Conservation (phyloP, 352 stramenopile genomes). For the Phytophthora hybrid region DNA sequence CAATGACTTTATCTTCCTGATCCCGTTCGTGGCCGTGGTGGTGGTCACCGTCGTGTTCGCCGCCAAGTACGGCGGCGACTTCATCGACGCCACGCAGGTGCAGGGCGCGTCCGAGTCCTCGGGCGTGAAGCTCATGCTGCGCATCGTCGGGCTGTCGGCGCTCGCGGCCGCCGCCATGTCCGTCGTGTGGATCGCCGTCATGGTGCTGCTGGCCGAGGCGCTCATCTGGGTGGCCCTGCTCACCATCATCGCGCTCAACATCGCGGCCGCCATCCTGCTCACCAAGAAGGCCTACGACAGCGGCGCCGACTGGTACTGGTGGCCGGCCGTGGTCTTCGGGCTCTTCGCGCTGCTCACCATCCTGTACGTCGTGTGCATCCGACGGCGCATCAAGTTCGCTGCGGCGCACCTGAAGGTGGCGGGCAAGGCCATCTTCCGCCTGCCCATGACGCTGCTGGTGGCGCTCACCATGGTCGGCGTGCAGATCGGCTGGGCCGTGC, state of each 20-base stretch:
- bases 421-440: constrained; percentile 83
- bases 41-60: constrained; percentile 58
- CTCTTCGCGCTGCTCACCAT: constrained; percentile 58
- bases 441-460: constrained; percentile 86
- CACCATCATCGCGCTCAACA: constrained; percentile 48
- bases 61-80: constrained; percentile 68
- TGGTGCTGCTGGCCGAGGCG: constrained; percentile 73
- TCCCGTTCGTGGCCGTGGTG: constrained; percentile 70
- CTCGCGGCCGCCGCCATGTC: constrained; percentile 69
- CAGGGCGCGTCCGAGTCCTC: constrained; percentile 46
- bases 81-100: constrained; percentile 60
- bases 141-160: constrained; percentile 61
- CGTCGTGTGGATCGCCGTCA: constrained; percentile 79
- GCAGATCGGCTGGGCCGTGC: constrained; percentile 86
- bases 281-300: constrained; percentile 75
- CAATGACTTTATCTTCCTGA: constrained; percentile 81
- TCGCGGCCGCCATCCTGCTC: constrained; percentile 66
- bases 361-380: constrained; percentile 74
- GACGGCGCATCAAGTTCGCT: constrained; percentile 93
- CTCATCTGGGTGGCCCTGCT: constrained; percentile 61
- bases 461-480: constrained; percentile 87
- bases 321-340: constrained; percentile 66
- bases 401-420: constrained; percentile 91
- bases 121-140: constrained; percentile 66
- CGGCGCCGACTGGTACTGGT: constrained; percentile 69